Evolutionary conservation across 306 rosid genomes (phyloP).

Genomic region (Cicer cuneatum): DNA sequence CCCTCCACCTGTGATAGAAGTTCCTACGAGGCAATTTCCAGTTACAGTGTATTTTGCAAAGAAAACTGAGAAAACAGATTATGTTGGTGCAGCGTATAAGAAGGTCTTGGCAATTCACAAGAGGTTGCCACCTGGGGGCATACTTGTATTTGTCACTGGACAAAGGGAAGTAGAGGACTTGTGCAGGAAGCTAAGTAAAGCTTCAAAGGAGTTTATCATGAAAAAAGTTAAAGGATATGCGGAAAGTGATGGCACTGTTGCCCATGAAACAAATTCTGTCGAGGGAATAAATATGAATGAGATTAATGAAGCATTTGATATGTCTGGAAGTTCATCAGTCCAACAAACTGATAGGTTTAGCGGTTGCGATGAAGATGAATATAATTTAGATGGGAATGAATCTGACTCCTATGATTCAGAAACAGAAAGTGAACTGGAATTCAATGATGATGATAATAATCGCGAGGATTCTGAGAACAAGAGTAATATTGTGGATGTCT

Average conservation of each 20-base stretch:
- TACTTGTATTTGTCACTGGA: conserved; percentile 89
- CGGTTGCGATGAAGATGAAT: conserved; percentile 64
- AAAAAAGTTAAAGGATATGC: conserved; percentile 50
- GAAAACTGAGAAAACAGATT: conserved; percentile 77
- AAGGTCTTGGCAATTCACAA: conserved; percentile 89
- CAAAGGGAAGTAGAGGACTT: conserved; percentile 84
- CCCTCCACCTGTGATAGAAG: conserved; percentile 80
- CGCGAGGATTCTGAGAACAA: conserved; percentile 49
- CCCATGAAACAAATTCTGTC: conserved; percentile 49
- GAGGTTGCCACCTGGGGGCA: conserved; percentile 87
- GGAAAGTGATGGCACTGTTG: conserved; percentile 44
- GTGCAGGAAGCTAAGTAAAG: conserved; percentile 75
- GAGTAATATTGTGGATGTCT: conserved; percentile 48
- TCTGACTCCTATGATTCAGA: conserved; percentile 70
- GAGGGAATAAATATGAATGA: conserved; percentile 63
- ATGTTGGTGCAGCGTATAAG: conserved; percentile 81
- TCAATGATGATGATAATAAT: conserved; percentile 51
- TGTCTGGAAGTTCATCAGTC: conserved; percentile 49
- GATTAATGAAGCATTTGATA: conserved; percentile 82
- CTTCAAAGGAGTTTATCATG: conserved; percentile 62
- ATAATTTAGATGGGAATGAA: conserved; percentile 48
- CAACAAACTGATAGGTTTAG: conserved; percentile 69
- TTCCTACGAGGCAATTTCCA: conserved; percentile 87
- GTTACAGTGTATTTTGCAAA: conserved; percentile 76
- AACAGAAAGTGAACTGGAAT: conserved; percentile 74